Evolutionary conservation across 345 rosid species (phyloP).

Genomic region (Camelina sativa): DNA sequence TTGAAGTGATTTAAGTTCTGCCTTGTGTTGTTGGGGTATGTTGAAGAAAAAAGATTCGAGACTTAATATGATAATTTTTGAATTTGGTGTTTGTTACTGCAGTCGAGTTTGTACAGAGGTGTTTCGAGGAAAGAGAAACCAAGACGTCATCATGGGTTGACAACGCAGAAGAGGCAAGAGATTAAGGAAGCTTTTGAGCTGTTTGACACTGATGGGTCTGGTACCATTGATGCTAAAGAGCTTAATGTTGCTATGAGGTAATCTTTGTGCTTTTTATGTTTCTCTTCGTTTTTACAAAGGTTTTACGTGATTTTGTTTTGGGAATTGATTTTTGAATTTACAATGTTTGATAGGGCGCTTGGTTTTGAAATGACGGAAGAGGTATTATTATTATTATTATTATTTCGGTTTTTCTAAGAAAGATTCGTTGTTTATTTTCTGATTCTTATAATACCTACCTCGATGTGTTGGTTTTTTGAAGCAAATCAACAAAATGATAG

Average conservation of each 20-base stretch:
- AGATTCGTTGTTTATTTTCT: background rate
- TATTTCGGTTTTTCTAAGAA: background rate
- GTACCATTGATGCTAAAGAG: constrained; percentile 97
- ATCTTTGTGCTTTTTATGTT: constrained; percentile 2
- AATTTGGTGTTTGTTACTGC: background rate
- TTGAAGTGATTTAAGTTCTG: constrained; percentile 11
- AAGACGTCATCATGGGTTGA: constrained; percentile 75
- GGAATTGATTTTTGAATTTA: background rate
- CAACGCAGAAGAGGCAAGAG: constrained; percentile 80
- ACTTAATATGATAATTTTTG: background rate
- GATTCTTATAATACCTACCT: background rate
- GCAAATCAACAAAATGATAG: constrained; percentile 98
- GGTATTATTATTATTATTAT: constrained; percentile 47
- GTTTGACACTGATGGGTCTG: constrained; percentile 95
- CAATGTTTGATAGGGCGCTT: constrained; percentile 69
- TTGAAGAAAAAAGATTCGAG: background rate
- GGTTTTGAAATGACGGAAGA: constrained; percentile 96
- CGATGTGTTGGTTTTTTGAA: constrained; percentile 30
- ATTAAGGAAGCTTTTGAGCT: constrained; percentile 93
- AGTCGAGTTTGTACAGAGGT: constrained; percentile 62
- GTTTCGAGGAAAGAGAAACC: constrained; percentile 68
- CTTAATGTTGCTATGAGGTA: constrained; percentile 98
- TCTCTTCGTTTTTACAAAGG: background rate
- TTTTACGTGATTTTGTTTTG: background rate
- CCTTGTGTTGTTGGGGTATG: constrained; percentile 1